Evolutionary conservation across 345 rosid genomes (phyloP).

Genomic region (Firmiana major): DNA sequence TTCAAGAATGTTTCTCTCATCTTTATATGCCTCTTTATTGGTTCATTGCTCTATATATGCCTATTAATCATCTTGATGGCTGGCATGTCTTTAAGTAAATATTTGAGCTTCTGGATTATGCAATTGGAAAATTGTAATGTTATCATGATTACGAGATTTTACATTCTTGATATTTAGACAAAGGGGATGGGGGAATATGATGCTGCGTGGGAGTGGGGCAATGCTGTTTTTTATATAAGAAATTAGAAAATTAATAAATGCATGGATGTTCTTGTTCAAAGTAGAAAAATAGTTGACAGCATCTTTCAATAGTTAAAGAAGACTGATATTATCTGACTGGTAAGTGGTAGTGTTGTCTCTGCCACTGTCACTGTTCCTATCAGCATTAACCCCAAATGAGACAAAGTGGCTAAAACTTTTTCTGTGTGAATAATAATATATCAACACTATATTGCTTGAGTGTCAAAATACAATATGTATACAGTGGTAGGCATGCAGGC

Average conservation of each 20-base stretch:
- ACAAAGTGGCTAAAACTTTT: not conserved
- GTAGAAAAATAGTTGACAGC: not conserved
- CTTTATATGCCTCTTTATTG: not conserved
- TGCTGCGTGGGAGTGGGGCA: not conserved
- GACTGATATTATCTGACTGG: not conserved
- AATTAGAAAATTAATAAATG: not conserved
- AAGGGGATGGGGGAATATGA: not conserved
- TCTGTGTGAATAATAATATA: no score
- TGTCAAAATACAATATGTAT: no score
- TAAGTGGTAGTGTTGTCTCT: not conserved
- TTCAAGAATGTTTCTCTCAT: not conserved
- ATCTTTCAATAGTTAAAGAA: not conserved
- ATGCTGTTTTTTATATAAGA: not conserved
- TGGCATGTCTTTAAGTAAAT: not conserved
- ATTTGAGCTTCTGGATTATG: not conserved
- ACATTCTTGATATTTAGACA: not conserved
- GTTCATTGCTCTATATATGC: not conserved
- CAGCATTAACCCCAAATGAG: not conserved
- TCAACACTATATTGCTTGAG: no score
- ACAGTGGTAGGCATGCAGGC: no score
- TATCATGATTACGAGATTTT: not conserved
- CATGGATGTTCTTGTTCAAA: not conserved
- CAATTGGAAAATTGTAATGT: not conserved
- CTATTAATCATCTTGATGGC: not conserved
- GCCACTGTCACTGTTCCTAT: not conserved